phyloP scores from a whole-genome alignment of 2,329 filamentous ascomycete genomes.

The Hirsutella minnesotensis region DNA sequence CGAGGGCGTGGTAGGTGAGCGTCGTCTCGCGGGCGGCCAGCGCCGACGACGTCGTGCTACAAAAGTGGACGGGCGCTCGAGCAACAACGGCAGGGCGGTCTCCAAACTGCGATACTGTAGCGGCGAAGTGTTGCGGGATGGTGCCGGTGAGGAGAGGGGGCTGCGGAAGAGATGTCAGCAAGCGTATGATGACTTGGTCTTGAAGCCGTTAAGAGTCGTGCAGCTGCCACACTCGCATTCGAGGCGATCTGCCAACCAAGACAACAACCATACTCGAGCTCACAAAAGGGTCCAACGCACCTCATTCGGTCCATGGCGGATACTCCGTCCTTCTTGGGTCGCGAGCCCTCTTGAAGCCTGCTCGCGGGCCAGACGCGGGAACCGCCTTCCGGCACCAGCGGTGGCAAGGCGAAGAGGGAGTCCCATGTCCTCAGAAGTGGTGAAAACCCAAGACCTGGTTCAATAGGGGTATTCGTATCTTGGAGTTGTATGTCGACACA shows the following conservation, averaged over 20 bases:
- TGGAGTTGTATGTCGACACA: no score
- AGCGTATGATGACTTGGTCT: no score
- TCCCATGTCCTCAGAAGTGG: no score
- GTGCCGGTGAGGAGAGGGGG: constrained; percentile 56
- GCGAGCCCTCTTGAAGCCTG: not conserved
- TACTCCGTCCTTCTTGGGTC: constrained; percentile 9
- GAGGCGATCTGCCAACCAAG: no score
- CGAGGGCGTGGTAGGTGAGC: constrained; percentile 65
- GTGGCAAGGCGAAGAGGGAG: no score
- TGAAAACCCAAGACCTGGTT: no score
- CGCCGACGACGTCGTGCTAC: constrained; percentile 12
- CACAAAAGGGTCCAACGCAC: constrained; percentile 8
- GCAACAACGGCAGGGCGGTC: constrained; percentile 49
- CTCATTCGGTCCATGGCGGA: constrained; percentile 17
- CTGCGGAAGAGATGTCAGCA: constrained; percentile 25
- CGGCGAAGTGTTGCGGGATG: constrained; percentile 60
- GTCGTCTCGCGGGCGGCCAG: constrained; percentile 40
- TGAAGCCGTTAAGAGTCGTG: no score
- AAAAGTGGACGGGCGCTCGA: constrained; percentile 20
- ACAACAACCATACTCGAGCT: no score
- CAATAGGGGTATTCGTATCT: no score
- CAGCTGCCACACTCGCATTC: no score
- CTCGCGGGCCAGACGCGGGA: no score
- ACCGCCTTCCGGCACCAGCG: no score
- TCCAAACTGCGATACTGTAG: constrained; percentile 50